Percentiles rank a stretch among this genome's conserved stretches.
phyloP scores from a whole-genome alignment of 164 flowering plant species.

The Berberis vulgaris region DNA sequence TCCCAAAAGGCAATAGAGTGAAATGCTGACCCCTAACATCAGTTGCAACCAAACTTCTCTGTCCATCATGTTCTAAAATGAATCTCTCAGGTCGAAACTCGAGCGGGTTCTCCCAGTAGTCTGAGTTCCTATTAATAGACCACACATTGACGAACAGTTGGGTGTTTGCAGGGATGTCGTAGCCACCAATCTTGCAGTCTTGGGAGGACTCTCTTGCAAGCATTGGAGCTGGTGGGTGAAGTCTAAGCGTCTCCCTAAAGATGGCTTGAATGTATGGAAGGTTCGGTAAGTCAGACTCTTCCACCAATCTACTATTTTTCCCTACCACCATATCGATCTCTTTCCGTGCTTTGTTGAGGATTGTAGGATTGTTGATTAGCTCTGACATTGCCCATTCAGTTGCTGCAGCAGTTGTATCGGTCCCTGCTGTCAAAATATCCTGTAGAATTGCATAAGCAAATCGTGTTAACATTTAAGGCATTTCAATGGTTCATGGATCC shows the following conservation, averaged over 20 bases:
- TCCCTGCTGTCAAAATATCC: constrained; percentile 5
- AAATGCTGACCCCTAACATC: constrained; percentile 9
- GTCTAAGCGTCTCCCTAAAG: constrained; percentile 6
- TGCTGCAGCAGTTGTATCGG: constrained; percentile 1
- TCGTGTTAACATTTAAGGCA: neutral
- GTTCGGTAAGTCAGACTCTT: constrained; percentile 1
- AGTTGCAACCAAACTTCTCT: neutral
- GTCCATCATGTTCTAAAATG: neutral
- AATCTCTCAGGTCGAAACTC: constrained; percentile 14
- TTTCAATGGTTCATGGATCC: neutral
- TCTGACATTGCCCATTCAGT: constrained; percentile 8
- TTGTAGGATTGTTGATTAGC: neutral
- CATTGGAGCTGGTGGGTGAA: constrained; percentile 9
- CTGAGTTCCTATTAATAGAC: constrained; percentile 9
- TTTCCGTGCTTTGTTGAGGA: neutral
- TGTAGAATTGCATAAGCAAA: neutral
- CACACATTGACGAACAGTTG: constrained; percentile 5
- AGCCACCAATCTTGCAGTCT: constrained; percentile 6
- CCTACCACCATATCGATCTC: constrained; percentile 6
- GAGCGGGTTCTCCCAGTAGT: constrained; percentile 4
- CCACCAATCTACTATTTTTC: neutral
- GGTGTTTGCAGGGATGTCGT: constrained; percentile 6
- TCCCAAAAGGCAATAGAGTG: constrained; percentile 7
- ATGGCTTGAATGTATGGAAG: constrained; percentile 8
- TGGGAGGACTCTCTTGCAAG: constrained; percentile 5